These are phyloP conservation scores for Nakaseomyces kungkrabaensis DNA, from an alignment of 1,139 yeast species.

Conservation along the genomic window DNA sequence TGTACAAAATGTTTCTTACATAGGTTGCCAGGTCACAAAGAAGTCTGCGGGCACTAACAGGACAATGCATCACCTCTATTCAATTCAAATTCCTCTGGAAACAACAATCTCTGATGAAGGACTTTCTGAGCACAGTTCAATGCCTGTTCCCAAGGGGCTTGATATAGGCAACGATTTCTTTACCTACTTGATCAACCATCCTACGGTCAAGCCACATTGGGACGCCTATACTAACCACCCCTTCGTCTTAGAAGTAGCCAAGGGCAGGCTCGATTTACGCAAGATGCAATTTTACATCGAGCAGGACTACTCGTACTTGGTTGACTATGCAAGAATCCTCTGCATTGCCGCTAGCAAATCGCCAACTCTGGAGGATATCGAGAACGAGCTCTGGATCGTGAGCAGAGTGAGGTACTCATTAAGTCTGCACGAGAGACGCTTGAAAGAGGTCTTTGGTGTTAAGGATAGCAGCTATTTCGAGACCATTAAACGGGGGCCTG, in stretches of 20 bases:
- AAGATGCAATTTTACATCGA: constrained; percentile 50
- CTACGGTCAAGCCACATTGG: constrained; percentile 49
- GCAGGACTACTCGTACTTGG: constrained; percentile 64
- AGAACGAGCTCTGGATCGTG: constrained; percentile 44
- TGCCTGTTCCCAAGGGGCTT: no score
- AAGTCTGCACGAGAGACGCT: no score
- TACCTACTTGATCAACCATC: constrained; percentile 47
- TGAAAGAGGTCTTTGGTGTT: no score
- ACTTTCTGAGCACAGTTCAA: no score
- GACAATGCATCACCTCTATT: no score
- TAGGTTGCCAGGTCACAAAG: no score
- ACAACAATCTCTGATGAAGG: no score
- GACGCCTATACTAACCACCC: constrained; percentile 49
- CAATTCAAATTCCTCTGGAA: no score
- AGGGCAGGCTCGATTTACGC: constrained; percentile 40
- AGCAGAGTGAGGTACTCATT: constrained; percentile 9
- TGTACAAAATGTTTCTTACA: constrained; percentile 45
- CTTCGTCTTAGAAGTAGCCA: constrained; percentile 47
- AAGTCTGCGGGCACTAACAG: no score
- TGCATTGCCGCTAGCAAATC: constrained; percentile 57
- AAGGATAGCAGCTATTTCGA: no score
- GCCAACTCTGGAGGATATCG: constrained; percentile 43
- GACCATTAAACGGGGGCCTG: constrained; percentile 40
- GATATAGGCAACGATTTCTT: constrained; percentile 33
- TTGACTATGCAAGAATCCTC: constrained; percentile 61